A percentile compares a stretch with the other conserved stretches of the same genome.
phyloP scores from a whole-genome alignment of 306 rosid genomes.

The Cucumis hystrix region DNA sequence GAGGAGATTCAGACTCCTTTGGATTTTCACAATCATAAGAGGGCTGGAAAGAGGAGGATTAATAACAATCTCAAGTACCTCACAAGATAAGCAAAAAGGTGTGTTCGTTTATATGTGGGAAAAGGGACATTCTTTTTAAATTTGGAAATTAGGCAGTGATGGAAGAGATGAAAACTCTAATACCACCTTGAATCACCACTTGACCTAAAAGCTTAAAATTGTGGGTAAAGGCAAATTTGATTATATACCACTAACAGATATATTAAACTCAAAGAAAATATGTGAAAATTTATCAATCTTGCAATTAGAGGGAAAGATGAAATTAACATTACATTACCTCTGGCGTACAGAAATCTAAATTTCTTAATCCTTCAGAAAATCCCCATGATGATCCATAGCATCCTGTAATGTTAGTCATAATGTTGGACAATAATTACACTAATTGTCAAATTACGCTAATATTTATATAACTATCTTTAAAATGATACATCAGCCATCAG shows the following conservation, averaged over 20 bases:
- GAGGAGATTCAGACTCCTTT: conserved; percentile 98
- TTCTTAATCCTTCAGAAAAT: conserved; percentile 49
- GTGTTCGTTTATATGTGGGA: background rate
- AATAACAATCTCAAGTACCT: conserved; percentile 12
- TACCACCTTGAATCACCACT: too few species aligned
- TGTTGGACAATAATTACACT: background rate
- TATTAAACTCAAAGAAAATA: background rate
- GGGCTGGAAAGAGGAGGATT: conserved; percentile 29
- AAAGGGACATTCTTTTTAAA: background rate
- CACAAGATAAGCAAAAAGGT: background rate
- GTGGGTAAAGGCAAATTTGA: too few species aligned
- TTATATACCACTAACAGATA: background rate
- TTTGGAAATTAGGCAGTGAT: too few species aligned
- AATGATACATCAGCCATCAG: background rate
- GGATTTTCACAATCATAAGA: conserved; percentile 88
- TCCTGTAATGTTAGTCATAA: conserved; percentile 26
- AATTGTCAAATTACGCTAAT: background rate
- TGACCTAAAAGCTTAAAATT: too few species aligned
- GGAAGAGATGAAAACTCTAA: too few species aligned
- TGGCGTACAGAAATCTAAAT: conserved; percentile 73
- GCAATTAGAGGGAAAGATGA: background rate
- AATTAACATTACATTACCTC: conserved; percentile 54
- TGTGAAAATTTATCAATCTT: background rate
- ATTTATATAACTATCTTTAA: background rate
- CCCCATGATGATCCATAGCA: conserved; percentile 34